A percentile compares a stretch with the other conserved stretches of the same genome.
Evolutionary conservation across 768 basidiomycete genomes (phyloP).

Genomic region (Paxillus ammoniavirescens): DNA sequence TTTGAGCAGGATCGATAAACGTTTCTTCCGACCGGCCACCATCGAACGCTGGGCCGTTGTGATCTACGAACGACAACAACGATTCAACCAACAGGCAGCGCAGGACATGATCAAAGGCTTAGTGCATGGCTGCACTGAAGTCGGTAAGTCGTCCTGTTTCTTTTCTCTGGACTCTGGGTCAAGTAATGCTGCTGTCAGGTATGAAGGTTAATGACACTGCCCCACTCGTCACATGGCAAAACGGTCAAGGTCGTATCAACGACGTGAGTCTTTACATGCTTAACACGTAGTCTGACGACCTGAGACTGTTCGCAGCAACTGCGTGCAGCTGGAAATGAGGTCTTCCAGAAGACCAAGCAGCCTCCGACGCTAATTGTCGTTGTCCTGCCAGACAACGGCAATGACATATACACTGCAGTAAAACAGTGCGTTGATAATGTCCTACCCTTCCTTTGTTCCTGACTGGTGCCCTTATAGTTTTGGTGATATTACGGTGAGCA

Average conservation of each 20-base stretch:
- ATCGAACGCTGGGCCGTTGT: slow-evolving; percentile 64
- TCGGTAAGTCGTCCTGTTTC: slow-evolving; percentile 47
- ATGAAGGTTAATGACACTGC: slow-evolving; percentile 49
- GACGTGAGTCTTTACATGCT: slow-evolving; percentile 30
- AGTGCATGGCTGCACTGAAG: slow-evolving; percentile 45
- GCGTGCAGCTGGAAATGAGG: slow-evolving; percentile 47
- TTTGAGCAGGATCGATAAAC: slow-evolving; percentile 60
- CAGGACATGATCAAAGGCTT: slow-evolving; percentile 57
- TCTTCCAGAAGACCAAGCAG: slow-evolving; percentile 36
- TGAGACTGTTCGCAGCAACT: slow-evolving; percentile 39
- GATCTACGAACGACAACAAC: slow-evolving; percentile 59
- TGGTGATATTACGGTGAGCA: slow-evolving; percentile 59
- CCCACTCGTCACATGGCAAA: slow-evolving; percentile 53
- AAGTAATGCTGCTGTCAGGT: slow-evolving; percentile 37
- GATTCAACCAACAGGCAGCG: slow-evolving; percentile 51
- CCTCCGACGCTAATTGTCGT: slow-evolving; percentile 62
- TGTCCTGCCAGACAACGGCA: slow-evolving; percentile 69
- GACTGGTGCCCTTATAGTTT: slow-evolving; percentile 45
- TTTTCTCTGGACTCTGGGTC: background rate
- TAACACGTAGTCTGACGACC: background rate
- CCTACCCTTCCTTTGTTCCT: background rate
- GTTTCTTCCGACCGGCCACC: slow-evolving; percentile 55
- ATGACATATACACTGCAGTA: slow-evolving; percentile 73
- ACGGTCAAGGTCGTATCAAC: slow-evolving; percentile 54
- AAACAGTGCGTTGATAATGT: slow-evolving; percentile 59